Evolutionary conservation across 345 rosid species (phyloP).

Genomic region (Gossypium thurberi): DNA sequence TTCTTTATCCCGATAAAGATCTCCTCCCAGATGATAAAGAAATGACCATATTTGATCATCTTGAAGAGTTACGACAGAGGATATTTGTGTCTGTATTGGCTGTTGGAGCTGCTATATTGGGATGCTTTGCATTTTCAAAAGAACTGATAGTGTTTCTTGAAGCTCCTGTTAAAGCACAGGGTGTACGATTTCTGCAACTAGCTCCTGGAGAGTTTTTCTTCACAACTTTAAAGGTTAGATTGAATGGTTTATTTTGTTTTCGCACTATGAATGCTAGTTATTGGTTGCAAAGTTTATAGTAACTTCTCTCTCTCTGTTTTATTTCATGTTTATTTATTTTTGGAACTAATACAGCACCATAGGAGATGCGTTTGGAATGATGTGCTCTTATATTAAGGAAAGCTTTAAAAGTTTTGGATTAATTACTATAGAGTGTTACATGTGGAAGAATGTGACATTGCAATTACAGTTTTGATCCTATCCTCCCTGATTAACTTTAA

Average conservation of each 20-base stretch:
- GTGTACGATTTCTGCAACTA: conserved; percentile 87
- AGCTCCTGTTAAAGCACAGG: conserved; percentile 93
- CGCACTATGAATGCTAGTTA: not conserved
- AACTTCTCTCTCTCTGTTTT: not conserved
- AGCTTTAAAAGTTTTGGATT: not conserved
- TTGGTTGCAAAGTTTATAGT: not conserved
- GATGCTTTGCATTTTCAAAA: conserved; percentile 91
- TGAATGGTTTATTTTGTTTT: conserved; percentile 1
- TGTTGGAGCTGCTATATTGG: conserved; percentile 85
- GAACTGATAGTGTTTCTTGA: conserved; percentile 81
- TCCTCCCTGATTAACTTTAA: not conserved
- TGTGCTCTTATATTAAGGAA: not conserved
- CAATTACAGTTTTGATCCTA: not conserved
- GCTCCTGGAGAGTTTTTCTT: conserved; percentile 99
- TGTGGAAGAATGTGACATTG: not conserved
- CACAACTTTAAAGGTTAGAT: conserved; percentile 79
- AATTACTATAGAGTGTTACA: not conserved
- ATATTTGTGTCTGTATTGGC: conserved; percentile 82
- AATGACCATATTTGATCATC: conserved; percentile 94
- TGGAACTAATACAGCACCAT: not conserved
- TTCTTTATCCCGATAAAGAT: conserved; percentile 81
- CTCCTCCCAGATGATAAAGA: conserved; percentile 94
- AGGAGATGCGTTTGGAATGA: not conserved
- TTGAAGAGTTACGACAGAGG: conserved; percentile 90
- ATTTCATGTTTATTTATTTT: not conserved